phyloP scores from a whole-genome alignment of 2,329 filamentous ascomycete genomes.

The Apiospora aurea region DNA sequence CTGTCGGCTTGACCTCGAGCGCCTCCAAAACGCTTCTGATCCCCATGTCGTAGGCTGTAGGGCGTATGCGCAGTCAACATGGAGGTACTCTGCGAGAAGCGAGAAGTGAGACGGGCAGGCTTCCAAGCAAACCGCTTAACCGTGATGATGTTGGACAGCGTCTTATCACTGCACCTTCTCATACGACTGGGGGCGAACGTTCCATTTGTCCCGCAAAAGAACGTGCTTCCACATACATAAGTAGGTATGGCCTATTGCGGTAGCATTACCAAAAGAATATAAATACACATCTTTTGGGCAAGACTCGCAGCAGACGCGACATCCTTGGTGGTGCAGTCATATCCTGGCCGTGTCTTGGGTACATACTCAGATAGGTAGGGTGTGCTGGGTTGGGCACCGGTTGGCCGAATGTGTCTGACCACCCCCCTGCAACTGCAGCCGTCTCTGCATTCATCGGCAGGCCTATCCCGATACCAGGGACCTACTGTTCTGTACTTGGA shows the following conservation, averaged over 20 bases:
- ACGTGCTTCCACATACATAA: neutral
- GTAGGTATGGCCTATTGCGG: too few relatives aligned
- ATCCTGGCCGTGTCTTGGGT: neutral
- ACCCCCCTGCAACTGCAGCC: too few relatives aligned
- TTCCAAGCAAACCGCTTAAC: too few relatives aligned
- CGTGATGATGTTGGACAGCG: too few relatives aligned
- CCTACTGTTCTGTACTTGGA: neutral
- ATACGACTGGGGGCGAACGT: too few relatives aligned
- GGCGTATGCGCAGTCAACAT: neutral
- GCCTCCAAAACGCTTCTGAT: conserved; percentile 19
- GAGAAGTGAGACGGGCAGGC: too few relatives aligned
- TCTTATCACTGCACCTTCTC: neutral
- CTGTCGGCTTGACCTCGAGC: conserved; percentile 30
- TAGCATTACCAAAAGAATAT: neutral
- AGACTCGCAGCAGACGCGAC: neutral
- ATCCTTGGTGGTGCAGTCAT: too few relatives aligned
- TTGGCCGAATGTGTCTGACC: neutral
- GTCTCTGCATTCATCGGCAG: neutral
- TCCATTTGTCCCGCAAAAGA: neutral
- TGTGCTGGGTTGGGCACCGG: neutral
- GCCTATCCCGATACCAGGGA: neutral
- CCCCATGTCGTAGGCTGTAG: conserved; percentile 9
- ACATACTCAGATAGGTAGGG: neutral
- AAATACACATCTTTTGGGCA: neutral
- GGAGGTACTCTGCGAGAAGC: neutral